Conservation (phyloP, 148 eudicot species). For the Cornus suecica region DNA sequence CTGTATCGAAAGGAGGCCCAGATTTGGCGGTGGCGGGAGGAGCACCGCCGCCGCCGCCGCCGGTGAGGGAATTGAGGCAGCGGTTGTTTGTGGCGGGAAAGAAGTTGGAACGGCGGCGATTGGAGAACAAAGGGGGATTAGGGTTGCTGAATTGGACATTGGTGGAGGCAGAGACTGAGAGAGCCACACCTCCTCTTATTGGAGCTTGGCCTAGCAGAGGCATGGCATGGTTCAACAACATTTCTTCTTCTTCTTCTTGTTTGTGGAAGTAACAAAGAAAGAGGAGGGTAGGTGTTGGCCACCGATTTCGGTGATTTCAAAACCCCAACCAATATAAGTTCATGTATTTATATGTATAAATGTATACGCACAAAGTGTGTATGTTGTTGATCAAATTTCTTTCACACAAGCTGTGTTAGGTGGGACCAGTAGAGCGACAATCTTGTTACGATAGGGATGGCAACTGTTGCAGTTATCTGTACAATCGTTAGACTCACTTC, state of each 20-base stretch:
- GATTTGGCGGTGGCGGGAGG: constrained; percentile 26
- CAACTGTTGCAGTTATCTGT: no score
- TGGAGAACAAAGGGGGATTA: constrained; percentile 36
- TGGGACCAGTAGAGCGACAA: no score
- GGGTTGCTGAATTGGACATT: constrained; percentile 22
- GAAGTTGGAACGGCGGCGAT: constrained; percentile 30
- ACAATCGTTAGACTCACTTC: no score
- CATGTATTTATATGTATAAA: no score
- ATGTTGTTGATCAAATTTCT: no score
- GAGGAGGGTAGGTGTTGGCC: background rate
- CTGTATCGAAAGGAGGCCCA: constrained; percentile 11
- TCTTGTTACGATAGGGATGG: no score
- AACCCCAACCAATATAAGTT: background rate
- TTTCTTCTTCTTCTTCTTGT: background rate
- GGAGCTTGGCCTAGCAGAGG: constrained; percentile 14
- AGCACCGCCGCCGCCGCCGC: constrained; percentile 14
- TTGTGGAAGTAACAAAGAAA: background rate
- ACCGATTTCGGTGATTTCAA: background rate
- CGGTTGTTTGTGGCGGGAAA: constrained; percentile 4
- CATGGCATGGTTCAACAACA: background rate
- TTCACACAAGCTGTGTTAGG: no score
- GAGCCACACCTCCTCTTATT: constrained; percentile 7
- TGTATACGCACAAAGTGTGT: no score
- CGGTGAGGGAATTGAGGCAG: constrained; percentile 17
- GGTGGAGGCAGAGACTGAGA: constrained; percentile 15